These are phyloP conservation scores for Asterophora parasitica DNA, from an alignment of 768 basidiomycete genomes.

Conservation along the genomic window DNA sequence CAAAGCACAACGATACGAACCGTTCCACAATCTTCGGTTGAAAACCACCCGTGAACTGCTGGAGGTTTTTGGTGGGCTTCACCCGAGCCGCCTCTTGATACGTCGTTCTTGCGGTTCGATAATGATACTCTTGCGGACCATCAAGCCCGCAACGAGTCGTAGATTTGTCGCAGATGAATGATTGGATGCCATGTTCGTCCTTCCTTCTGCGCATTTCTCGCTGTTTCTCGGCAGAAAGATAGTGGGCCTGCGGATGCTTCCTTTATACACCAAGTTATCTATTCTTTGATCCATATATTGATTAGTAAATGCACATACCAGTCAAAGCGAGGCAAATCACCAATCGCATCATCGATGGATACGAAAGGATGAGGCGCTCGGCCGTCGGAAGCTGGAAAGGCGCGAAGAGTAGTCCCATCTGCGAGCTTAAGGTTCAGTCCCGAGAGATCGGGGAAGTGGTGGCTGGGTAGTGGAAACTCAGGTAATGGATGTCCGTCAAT, in stretches of 20 bases:
- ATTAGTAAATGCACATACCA: no score
- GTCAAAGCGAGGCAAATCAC: slow-evolving; percentile 68
- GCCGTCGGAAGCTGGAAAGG: slow-evolving; percentile 44
- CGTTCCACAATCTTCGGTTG: slow-evolving; percentile 49
- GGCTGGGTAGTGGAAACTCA: slow-evolving; percentile 50
- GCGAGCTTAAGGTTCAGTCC: slow-evolving; percentile 49
- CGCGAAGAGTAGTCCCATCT: slow-evolving; percentile 32
- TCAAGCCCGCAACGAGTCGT: slow-evolving; percentile 32
- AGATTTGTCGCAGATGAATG: slow-evolving; percentile 31
- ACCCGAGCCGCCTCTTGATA: slow-evolving; percentile 47
- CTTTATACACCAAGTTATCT: no score
- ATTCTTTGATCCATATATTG: no score
- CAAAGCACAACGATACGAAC: slow-evolving; percentile 29
- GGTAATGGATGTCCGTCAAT: slow-evolving; percentile 38
- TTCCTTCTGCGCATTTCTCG: slow-evolving; percentile 14
- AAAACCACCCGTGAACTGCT: slow-evolving; percentile 63
- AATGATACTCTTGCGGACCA: slow-evolving; percentile 28
- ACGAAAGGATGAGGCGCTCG: slow-evolving; percentile 54
- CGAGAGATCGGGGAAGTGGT: slow-evolving; percentile 42
- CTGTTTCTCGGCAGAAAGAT: slow-evolving; percentile 10
- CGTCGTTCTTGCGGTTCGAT: slow-evolving; percentile 28
- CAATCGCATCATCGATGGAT: slow-evolving; percentile 67
- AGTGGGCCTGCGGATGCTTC: slow-evolving; percentile 31
- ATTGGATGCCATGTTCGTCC: slow-evolving; percentile 25
- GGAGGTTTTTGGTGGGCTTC: slow-evolving; percentile 45